Evolutionary conservation across 495 filamentous ascomycete species (phyloP).

Genomic region (Xylaria scruposa): DNA sequence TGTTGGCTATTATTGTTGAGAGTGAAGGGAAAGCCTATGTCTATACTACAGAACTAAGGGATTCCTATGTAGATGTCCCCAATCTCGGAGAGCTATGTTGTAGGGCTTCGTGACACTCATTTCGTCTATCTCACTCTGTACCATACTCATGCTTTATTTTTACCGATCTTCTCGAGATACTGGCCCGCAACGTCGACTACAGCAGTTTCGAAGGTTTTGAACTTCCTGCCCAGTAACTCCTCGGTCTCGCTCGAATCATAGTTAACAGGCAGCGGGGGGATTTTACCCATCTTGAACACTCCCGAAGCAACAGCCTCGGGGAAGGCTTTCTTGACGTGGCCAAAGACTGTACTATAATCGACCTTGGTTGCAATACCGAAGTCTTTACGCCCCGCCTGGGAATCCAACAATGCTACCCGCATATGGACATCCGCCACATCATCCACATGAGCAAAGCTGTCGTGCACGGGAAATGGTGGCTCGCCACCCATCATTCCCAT

Average conservation of each 20-base stretch:
- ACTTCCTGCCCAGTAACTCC: slow-evolving; percentile 51
- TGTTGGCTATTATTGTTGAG: too few relatives aligned
- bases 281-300: slow-evolving; percentile 30
- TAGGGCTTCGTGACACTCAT: too few relatives aligned
- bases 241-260: slow-evolving; percentile 50
- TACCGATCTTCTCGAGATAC: slow-evolving; percentile 42
- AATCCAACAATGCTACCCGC: slow-evolving; percentile 40
- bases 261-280: slow-evolving; percentile 29
- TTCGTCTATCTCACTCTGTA: not conserved
- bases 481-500: slow-evolving; percentile 33
- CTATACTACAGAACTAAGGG: too few relatives aligned
- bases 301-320: slow-evolving; percentile 35
- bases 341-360: slow-evolving; percentile 27
- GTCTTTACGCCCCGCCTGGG: slow-evolving; percentile 39
- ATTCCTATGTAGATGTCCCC: too few relatives aligned
- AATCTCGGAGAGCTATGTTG: too few relatives aligned
- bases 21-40: too few relatives aligned
- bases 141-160: slow-evolving; percentile 17
- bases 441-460: slow-evolving; percentile 42
- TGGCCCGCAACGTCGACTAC: slow-evolving; percentile 50
- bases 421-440: slow-evolving; percentile 51
- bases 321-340: slow-evolving; percentile 30
- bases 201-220: slow-evolving; percentile 52
- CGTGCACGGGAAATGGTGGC: slow-evolving; percentile 30
- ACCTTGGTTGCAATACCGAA: slow-evolving; percentile 30